Conservation (phyloP, 225 moss, liverwort and hornwort genomes). For the Neckera pumila region DNA sequence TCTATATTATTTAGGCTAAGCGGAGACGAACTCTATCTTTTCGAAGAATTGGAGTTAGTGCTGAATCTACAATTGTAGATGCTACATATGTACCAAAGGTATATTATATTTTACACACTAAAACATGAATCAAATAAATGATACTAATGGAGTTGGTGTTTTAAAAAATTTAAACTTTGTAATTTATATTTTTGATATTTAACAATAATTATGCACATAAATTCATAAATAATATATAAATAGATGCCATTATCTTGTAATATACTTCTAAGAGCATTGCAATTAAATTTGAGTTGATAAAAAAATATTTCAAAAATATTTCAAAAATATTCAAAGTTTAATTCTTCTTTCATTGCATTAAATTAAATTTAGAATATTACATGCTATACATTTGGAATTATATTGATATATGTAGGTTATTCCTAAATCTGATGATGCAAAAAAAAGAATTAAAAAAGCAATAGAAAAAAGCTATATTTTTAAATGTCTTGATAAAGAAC, state of each 20-base stretch:
- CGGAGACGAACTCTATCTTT: slow-evolving; percentile 40
- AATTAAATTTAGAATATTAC: not conserved
- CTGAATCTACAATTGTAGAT: slow-evolving; percentile 32
- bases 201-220: not conserved
- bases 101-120: not conserved
- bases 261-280: not conserved
- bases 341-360: too few species aligned
- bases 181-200: too few species aligned
- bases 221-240: not conserved
- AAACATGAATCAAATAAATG: not conserved
- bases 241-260: not conserved
- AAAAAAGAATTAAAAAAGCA: slow-evolving; percentile 30
- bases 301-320: too few species aligned
- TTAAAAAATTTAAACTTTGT: not conserved
- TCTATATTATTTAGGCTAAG: not conserved
- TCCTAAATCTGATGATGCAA: slow-evolving; percentile 55
- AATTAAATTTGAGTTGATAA: not conserved
- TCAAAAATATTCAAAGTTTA: too few species aligned
- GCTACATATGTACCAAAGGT: slow-evolving; percentile 52
- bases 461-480: slow-evolving; percentile 66
- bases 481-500: slow-evolving; percentile 70
- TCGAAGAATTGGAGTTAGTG: slow-evolving; percentile 66
- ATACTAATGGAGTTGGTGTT: not conserved
- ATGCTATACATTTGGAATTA: not conserved
- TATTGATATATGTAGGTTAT: slow-evolving; percentile 22